phyloP scores from a whole-genome alignment of 2,329 filamentous ascomycete genomes.

The Chrysoporthe deuterocubensis region DNA sequence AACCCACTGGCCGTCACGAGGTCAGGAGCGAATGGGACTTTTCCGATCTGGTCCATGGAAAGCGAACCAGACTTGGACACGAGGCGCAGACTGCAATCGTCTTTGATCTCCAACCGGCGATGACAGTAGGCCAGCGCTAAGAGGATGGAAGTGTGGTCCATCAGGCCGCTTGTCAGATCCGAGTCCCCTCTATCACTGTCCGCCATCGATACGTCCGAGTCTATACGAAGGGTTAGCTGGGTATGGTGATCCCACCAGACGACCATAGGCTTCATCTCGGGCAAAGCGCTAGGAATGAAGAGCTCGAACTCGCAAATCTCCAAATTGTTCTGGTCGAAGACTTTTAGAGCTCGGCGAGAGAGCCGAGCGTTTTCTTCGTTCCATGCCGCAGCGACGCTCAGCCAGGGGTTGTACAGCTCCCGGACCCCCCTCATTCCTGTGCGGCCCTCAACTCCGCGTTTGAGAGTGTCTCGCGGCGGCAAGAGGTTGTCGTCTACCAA shows the following conservation, averaged over 20 bases:
- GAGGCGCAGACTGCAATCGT: constrained; percentile 50
- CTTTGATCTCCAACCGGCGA: constrained; percentile 45
- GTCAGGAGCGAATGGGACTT: constrained; percentile 34
- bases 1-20: constrained; percentile 31
- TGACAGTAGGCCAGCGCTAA: constrained; percentile 54
- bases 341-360: constrained; percentile 39
- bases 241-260: constrained; percentile 45
- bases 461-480: constrained; percentile 55
- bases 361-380: constrained; percentile 33
- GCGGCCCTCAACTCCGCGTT: constrained; percentile 44
- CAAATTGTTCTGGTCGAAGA: constrained; percentile 40
- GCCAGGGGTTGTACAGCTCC: constrained; percentile 53
- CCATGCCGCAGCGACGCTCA: constrained; percentile 49
- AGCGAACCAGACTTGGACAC: constrained; percentile 35
- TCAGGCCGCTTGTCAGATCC: background rate
- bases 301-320: constrained; percentile 46
- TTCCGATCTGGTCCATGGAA: constrained; percentile 39
- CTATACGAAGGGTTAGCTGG: constrained; percentile 45
- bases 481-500: constrained; percentile 80
- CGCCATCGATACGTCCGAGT: constrained; percentile 29
- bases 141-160: constrained; percentile 52
- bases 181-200: constrained; percentile 23
- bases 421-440: constrained; percentile 41
- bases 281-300: constrained; percentile 48
- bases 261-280: constrained; percentile 41